Evolutionary conservation across 2,329 filamentous ascomycete genomes (phyloP), one percentile per base, ranked within the genome.

Genomic region (Stachybotrys chartarum): DNA sequence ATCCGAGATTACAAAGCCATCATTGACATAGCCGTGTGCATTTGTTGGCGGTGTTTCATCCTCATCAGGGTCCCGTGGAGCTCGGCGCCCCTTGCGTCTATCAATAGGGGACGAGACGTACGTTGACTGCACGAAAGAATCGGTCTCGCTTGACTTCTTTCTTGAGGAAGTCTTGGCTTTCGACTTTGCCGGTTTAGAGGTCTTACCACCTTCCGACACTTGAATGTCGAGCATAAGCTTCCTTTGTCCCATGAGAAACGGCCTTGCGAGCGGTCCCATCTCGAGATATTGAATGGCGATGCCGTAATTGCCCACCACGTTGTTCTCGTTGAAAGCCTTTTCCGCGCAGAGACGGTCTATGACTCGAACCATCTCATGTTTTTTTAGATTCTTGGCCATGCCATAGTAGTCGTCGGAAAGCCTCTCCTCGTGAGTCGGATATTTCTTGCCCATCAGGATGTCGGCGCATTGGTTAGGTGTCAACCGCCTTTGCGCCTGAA

Each of bases 391-490:
- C 58, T 81, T 83, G 14, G 88, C 91, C 47, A 80, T 78, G 14
- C 90, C 91, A 68, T 84, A 85, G 56, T 85, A 81, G 17, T 81
- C 71, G 44, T 82, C 76, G 44, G 85, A 82, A 5, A 74, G 66
- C 3, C 75, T 65, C 14, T 79, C 75, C 46, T 82, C 79, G 47
- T 82, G 75, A 55, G 82, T 81, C 57, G 82, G 83, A 56, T 77
- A 81, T 58, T 79, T 82, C 56, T 80, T 84, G 7, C 92, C 94
- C 59, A 87, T 80, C 60, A 97, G 83, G 42, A 95, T 80, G 64
- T 97, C 91, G n/a, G 90, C 84, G 67, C 90, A 92, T 66, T 95
- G 87, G 16, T 85, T 78, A 55, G 93, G 73, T 6, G 91, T 95
- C 53, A 95, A 80, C 42, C 82, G 72, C 2, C 75, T 66, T 61